A percentile compares a stretch with the other conserved stretches of the same genome.
Conservation (phyloP, 208 protist species). For the Trypanosoma lewisi region DNA sequence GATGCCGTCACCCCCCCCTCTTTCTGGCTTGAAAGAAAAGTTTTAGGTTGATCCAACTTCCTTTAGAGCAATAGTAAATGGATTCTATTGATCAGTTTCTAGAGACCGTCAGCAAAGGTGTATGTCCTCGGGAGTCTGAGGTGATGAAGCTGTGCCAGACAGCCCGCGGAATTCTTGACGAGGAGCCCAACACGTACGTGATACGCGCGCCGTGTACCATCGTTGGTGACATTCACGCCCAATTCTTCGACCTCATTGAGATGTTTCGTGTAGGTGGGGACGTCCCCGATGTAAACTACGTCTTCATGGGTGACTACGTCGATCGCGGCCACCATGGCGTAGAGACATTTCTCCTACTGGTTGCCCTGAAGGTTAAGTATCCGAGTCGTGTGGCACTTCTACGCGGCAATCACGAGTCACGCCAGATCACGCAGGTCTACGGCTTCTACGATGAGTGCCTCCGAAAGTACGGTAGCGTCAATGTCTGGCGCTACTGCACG, state of each 20-base stretch:
- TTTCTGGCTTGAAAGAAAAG: not conserved
- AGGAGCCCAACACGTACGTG: constrained; percentile 89
- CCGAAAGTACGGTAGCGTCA: constrained; percentile 99
- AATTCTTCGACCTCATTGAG: constrained; percentile 97
- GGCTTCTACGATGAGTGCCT: constrained; percentile 99
- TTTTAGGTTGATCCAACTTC: not conserved
- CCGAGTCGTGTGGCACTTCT: constrained; percentile 95
- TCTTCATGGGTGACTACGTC: constrained; percentile 98
- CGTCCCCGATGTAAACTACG: constrained; percentile 96
- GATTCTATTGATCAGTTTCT: constrained; percentile 95
- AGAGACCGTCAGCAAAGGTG: constrained; percentile 94
- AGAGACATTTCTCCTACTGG: constrained; percentile 97
- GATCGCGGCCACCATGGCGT: constrained; percentile 98
- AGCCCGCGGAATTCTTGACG: constrained; percentile 81
- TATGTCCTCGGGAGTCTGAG: constrained; percentile 91
- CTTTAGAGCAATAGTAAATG: constrained; percentile 21
- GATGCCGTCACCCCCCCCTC: not conserved
- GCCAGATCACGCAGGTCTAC: too few species aligned
- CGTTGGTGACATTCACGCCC: constrained; percentile 94
- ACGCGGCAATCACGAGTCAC: too few species aligned
- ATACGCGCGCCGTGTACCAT: constrained; percentile 91
- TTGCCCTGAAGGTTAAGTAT: constrained; percentile 98
- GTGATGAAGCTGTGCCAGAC: constrained; percentile 90
- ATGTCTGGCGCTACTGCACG: constrained; percentile 99
- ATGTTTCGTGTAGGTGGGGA: constrained; percentile 97